Conservation (phyloP, 140 eudicot species). For the Erigeron philadelphicus region DNA sequence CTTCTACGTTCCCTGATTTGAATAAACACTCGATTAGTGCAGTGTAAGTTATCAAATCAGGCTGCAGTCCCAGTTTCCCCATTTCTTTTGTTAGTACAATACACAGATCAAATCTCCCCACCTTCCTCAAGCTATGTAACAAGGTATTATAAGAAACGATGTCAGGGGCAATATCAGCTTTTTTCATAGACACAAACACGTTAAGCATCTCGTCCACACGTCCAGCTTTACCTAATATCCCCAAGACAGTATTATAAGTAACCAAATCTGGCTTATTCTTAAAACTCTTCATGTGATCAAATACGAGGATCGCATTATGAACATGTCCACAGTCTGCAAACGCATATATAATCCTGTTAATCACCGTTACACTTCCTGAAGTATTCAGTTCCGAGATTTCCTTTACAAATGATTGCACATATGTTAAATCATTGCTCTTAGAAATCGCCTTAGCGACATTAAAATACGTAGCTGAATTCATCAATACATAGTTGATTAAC, state of each 20-base stretch:
- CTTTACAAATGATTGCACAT: slow-evolving; percentile 40
- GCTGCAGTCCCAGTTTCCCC: slow-evolving; percentile 46
- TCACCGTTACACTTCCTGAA: slow-evolving; percentile 36
- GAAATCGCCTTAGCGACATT: slow-evolving; percentile 59
- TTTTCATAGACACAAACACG: slow-evolving; percentile 54
- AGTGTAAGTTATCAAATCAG: slow-evolving; percentile 76
- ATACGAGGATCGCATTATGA: slow-evolving; percentile 54
- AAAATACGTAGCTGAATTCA: slow-evolving; percentile 44
- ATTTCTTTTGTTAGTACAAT: slow-evolving; percentile 45
- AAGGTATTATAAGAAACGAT: slow-evolving; percentile 71
- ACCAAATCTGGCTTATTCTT: slow-evolving; percentile 58
- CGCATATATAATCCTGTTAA: slow-evolving; percentile 66
- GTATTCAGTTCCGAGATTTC: slow-evolving; percentile 48
- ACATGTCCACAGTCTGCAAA: slow-evolving; percentile 64
- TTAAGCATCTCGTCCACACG: slow-evolving; percentile 68
- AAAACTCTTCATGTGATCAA: slow-evolving; percentile 39
- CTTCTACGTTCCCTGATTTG: slow-evolving; percentile 68
- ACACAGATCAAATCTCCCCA: slow-evolving; percentile 63
- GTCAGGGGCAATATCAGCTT: slow-evolving; percentile 51
- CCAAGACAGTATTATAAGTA: slow-evolving; percentile 66
- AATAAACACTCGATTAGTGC: slow-evolving; percentile 80
- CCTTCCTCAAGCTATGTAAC: slow-evolving; percentile 56
- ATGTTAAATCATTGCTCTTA: slow-evolving; percentile 38
- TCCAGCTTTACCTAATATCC: slow-evolving; percentile 57
- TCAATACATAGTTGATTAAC: slow-evolving; percentile 31